Percentiles rank a stretch among this genome's conserved stretches.
These are phyloP conservation scores for Suhomyces anneliseae DNA, from an alignment of 1,139 yeast genomes.

Conservation along the genomic window DNA sequence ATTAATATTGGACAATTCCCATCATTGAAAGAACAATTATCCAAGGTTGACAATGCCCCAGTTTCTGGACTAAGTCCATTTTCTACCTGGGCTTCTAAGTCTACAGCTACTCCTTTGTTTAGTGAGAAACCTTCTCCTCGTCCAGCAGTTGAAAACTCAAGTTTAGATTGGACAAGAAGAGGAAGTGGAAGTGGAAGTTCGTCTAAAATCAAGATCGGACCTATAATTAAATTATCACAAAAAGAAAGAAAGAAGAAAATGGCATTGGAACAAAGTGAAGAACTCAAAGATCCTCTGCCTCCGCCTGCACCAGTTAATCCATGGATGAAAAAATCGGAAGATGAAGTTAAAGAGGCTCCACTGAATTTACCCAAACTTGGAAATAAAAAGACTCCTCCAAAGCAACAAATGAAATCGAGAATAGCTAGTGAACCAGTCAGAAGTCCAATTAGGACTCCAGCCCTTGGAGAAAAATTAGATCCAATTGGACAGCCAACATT, in stretches of 20 bases:
- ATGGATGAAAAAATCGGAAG: slow-evolving; percentile 7
- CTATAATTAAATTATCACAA: slow-evolving; percentile 46
- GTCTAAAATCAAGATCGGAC: slow-evolving; percentile 35
- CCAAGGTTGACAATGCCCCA: background rate
- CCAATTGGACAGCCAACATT: slow-evolving; percentile 23
- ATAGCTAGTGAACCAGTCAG: background rate
- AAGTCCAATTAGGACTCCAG: background rate
- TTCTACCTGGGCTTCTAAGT: slow-evolving; percentile 33
- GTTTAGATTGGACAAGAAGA: slow-evolving; percentile 7
- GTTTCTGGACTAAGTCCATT: slow-evolving; percentile 25
- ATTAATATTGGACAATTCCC: slow-evolving; percentile 2
- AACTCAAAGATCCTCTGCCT: background rate
- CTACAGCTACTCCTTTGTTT: slow-evolving; percentile 18
- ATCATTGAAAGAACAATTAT: slow-evolving; percentile 1
- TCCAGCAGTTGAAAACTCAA: background rate
- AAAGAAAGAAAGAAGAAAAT: slow-evolving; percentile 48
- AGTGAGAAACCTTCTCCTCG: slow-evolving; percentile 10
- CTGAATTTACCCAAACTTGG: slow-evolving; percentile 10
- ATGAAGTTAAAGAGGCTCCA: background rate
- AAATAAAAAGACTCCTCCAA: background rate
- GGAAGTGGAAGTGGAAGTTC: slow-evolving; percentile 12
- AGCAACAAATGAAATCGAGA: background rate
- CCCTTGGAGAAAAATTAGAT: background rate
- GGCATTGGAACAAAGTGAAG: slow-evolving; percentile 4
- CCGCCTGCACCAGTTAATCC: slow-evolving; percentile 11